Base-by-base conservation (phyloP, 441 rosid species). In the Corymbia calophylla region DNA sequence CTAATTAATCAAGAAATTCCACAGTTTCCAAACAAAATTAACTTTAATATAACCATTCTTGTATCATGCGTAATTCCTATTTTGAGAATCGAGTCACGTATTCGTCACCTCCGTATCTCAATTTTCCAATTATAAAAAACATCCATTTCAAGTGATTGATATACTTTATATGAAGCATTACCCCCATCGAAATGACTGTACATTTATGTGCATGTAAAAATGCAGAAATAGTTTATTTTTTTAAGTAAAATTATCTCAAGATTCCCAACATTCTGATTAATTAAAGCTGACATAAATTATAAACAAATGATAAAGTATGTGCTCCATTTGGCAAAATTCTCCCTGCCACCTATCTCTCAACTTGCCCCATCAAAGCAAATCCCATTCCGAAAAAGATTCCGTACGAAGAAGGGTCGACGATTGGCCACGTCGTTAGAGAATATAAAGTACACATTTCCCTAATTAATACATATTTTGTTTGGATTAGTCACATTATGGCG, bases 291-390 rank as follows among this genome's bases (percentile, higher is more conserved):
- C 84, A 39, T 77, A 39, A 39, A 39, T n/a, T 44, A 77, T 25
- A 44, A 77, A 77, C 84, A 77, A 77, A 77, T 39, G 84, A 77
- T 27, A 23, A 77, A 77, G 81, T 49, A 77, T 77, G 51, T 77
- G 51, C 84, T 77, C 10, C 51, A 44, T 77, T 77, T 77, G 84
- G 9, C 17, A 44, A 77, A 77, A 77, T 77, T 77, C 84, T 44
- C 84, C 84, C 82, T 11, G 51, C 44, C 84, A 77, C 18, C 84
- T 77, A 23, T 39, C 27, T 73, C 19, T 73, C 48, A 73, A 73
- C 82, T 73, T 73, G 82, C 82, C 47, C 82, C 15, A 35, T 35
- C 82, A 19, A 35, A 35, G 82, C 82, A 73, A 73, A 73, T 19
- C 49, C 23, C n/a, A 7, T 77, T 77, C 51, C 27, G 29, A 44